Percentiles rank a stretch among this genome's conserved stretches.
Conservation (phyloP, 768 basidiomycete genomes). For the Trametes cinnabarina region DNA sequence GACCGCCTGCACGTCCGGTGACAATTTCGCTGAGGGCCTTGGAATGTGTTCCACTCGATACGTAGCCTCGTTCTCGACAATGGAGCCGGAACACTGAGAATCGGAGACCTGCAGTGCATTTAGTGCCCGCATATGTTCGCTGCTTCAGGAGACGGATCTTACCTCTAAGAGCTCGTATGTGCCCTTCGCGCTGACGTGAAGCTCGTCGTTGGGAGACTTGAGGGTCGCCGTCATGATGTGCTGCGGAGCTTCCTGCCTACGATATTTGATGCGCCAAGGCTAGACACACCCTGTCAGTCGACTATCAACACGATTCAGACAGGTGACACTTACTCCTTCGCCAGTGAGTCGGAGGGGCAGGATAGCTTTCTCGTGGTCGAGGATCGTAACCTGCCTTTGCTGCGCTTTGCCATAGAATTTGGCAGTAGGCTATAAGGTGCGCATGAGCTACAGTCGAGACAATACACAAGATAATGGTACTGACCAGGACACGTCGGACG, state of each 20-base stretch:
- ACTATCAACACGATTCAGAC: neutral
- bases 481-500: conserved; percentile 76
- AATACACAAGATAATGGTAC: conserved; percentile 19
- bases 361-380: conserved; percentile 69
- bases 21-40: conserved; percentile 70
- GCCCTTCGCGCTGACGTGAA: conserved; percentile 74
- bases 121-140: neutral
- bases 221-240: conserved; percentile 42
- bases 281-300: conserved; percentile 30
- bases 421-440: conserved; percentile 69
- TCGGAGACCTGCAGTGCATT: conserved; percentile 62
- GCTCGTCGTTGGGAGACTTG: conserved; percentile 64
- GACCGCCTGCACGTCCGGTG: conserved; percentile 51
- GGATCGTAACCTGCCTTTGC: conserved; percentile 57
- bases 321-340: conserved; percentile 62
- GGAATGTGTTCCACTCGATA: conserved; percentile 81
- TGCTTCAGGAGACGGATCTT: neutral
- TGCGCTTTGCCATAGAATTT: conserved; percentile 74
- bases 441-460: neutral
- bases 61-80: conserved; percentile 55
- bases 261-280: conserved; percentile 89
- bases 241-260: conserved; percentile 45
- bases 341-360: conserved; percentile 88
- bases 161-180: conserved; percentile 70
- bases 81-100: conserved; percentile 78